A percentile compares a stretch with the other conserved stretches of the same genome.
phyloP scores from a whole-genome alignment of 768 basidiomycete genomes.

The Termitomyces sp. region DNA sequence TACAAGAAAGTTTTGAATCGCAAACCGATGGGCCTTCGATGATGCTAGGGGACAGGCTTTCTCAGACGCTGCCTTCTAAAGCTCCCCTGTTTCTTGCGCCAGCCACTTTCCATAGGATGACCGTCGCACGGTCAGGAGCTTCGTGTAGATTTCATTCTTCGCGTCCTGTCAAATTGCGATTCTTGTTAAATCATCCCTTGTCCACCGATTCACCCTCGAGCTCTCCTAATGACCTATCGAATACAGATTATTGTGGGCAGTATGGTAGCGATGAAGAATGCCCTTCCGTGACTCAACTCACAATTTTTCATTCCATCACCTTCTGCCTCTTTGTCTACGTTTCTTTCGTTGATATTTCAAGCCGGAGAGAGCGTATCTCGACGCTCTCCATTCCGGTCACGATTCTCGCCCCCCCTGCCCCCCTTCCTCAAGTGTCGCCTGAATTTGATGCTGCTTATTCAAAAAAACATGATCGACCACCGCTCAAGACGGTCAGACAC shows the following conservation, averaged over 20 bases:
- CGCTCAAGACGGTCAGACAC: slow-evolving; percentile 58
- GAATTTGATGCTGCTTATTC: slow-evolving; percentile 71
- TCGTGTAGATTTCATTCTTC: slow-evolving; percentile 85
- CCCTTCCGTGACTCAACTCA: slow-evolving; percentile 72
- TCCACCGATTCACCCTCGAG: slow-evolving; percentile 44
- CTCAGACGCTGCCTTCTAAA: slow-evolving; percentile 32
- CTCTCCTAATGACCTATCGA: slow-evolving; percentile 36
- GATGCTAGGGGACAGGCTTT: slow-evolving; percentile 21
- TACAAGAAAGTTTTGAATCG: slow-evolving; percentile 7
- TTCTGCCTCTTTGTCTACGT: slow-evolving; percentile 71
- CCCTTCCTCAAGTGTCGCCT: slow-evolving; percentile 73
- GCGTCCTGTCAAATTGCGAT: slow-evolving; percentile 67
- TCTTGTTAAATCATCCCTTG: slow-evolving; percentile 67
- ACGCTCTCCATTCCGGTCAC: slow-evolving; percentile 63
- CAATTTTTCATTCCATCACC: slow-evolving; percentile 76
- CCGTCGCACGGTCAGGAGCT: slow-evolving; percentile 83
- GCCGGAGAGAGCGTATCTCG: slow-evolving; percentile 60
- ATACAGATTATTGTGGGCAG: slow-evolving; percentile 36
- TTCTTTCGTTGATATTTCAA: slow-evolving; percentile 72
- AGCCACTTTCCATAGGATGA: slow-evolving; percentile 24
- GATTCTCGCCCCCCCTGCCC: slow-evolving; percentile 70
- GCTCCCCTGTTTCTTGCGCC: slow-evolving; percentile 27
- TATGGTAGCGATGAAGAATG: slow-evolving; percentile 59
- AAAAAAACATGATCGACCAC: slow-evolving; percentile 86
- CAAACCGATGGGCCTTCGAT: slow-evolving; percentile 25